Evolutionary conservation across 176 grass and related monocot species (phyloP), one percentile per base, ranked within the genome.

Genomic region (Elymus sibiricus): DNA sequence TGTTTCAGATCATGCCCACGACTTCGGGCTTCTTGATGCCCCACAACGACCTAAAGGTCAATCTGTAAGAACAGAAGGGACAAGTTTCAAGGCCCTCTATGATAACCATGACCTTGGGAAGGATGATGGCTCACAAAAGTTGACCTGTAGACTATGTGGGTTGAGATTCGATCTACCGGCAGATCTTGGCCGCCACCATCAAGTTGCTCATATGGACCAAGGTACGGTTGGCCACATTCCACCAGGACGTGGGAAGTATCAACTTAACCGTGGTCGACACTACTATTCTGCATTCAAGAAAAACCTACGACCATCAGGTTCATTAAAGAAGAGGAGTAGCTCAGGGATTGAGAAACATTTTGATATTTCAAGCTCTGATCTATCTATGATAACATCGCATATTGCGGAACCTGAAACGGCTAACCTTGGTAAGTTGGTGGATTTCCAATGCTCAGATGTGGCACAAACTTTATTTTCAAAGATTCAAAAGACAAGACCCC

Each of bases 121-220:
- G 56, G 84, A 86, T 65, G 82, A 84, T 85, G 89, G 76, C 26
- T 86, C 81, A 78, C 85, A 95, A 63, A 98, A 95, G 59, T 77
- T 95, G 64, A 85, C 77, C n/a, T 98, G 95, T 69, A 87, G 80
- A 62, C 88, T 92, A 61, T 95, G 93, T 79, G 97, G 92, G 34
- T 81, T 94, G 76, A 88, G 72, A 83, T 98, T 95, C 85, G 91
- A 98, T 95, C 88, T 92, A 78, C 84, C 92, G 61, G 85, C 87
- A 27, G 95, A 98, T 93, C 91, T 98, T 77, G 67, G 87, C 56
- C 91, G 73, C 43, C 95, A 98, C 63, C 89, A 98, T 89, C 90
- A 99, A 83, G 82, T 94, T 70, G 87, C 84, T 82, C 93, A 99
- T 90, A 87, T 86, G 84, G 90, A 93, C 46, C 82, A 64, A 75